Base-by-base conservation (phyloP, 192 early-diverging fungal species). In the Phlyctochytrium planicorne region DNA sequence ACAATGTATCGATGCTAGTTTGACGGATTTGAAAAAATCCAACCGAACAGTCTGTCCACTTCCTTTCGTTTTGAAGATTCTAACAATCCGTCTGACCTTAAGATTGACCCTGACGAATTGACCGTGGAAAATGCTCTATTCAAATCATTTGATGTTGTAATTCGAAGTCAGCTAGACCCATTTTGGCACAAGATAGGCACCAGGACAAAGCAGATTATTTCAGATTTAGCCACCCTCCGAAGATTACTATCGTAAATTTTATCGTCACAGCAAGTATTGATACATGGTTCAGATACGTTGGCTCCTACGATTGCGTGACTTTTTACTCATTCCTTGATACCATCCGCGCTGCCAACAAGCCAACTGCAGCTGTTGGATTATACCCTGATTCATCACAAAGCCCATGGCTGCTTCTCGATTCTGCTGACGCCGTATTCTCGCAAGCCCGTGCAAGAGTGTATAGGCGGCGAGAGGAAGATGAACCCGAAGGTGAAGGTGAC, bases 281-380 rank as follows among this genome's bases (percentile, higher is more conserved):
- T 36, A 30, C n/a, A 12, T 36, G 29, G 29, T 34, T 62, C 6
- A 88, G 86, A n/a, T 93, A 92, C 66, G 74, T 96, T 20, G 88
- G 89, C 14, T 76, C 81, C 0, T 95, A 96, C 66, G 96, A 98
- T 78, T 86, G 88, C 34, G 92, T 98, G 2, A 88, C 92, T 12
- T 93, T 97, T 68, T 82, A 94, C 61, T 83, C 83, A 30, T 93
- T 91, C 60, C 80, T 98, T 6, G 95, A 98, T 59, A 90, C 91
- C 0, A 82, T 97, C 31, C 70, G 93, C 29, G 80, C 89, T 4
- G 76, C 83, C 12, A 84, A 87, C 50, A 34, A 67, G 59, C n/a
- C 69, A 31, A 64, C 35, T 50, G 35, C 65, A 0, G 36, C 34
- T 3, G 59, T 69, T 17, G 67, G 60, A 3, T 74, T 76, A 27